These are phyloP conservation scores for Jaenimonas drosophilae DNA, from an alignment of 208 protist genomes.

Conservation along the genomic window DNA sequence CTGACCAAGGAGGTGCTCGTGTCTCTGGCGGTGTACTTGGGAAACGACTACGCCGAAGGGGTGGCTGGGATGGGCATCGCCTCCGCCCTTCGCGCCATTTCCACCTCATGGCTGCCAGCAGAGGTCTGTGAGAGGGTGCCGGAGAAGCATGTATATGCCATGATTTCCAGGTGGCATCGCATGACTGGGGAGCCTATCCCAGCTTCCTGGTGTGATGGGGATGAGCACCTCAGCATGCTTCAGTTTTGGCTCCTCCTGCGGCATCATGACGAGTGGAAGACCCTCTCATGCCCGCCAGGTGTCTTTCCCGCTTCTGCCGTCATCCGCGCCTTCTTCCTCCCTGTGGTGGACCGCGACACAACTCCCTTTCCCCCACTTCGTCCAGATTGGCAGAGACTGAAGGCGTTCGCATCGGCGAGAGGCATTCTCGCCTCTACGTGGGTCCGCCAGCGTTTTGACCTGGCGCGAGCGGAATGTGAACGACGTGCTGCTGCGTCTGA, in stretches of 20 bases:
- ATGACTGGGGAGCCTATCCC: neutral
- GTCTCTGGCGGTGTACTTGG: constrained; percentile 86
- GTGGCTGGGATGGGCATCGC: constrained; percentile 79
- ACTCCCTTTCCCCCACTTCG: constrained; percentile 18
- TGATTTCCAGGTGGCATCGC: neutral
- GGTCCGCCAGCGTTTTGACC: constrained; percentile 41
- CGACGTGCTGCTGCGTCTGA: constrained; percentile 8
- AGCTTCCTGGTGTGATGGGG: constrained; percentile 14
- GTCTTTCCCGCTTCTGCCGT: constrained; percentile 35
- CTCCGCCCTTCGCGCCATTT: constrained; percentile 45
- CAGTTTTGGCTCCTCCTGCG: constrained; percentile 27
- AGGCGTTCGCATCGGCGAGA: constrained; percentile 34
- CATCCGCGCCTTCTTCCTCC: constrained; percentile 49
- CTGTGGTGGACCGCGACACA: constrained; percentile 34
- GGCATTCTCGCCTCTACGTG: constrained; percentile 41
- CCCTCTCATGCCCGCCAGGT: constrained; percentile 12
- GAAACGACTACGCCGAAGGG: constrained; percentile 93
- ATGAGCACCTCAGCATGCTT: constrained; percentile 28
- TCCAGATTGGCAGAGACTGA: constrained; percentile 55
- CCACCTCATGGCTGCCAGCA: constrained; percentile 28
- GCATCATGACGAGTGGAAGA: constrained; percentile 25
- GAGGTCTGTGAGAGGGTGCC: neutral
- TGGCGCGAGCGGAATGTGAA: constrained; percentile 33
- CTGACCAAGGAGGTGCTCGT: constrained; percentile 82
- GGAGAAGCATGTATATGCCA: neutral